A percentile compares a stretch with the other conserved stretches of the same genome.
These are phyloP conservation scores for Naumovozyma castellii DNA, from an alignment of 805 yeast genomes.

Conservation along the genomic window DNA sequence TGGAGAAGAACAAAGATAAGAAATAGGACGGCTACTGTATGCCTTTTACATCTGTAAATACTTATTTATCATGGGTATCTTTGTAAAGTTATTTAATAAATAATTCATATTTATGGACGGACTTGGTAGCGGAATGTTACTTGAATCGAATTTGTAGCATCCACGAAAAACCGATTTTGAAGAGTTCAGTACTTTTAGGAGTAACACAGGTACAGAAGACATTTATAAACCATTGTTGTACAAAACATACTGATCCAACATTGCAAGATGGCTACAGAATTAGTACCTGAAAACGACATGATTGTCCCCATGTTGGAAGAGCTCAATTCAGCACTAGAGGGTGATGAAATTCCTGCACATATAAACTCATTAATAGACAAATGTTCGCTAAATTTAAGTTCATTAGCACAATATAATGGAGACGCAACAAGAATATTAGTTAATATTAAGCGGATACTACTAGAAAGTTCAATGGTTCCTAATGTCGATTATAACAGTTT, in stretches of 20 bases:
- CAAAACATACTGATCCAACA: neutral
- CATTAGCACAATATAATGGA: constrained; percentile 5
- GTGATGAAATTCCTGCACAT: constrained; percentile 1
- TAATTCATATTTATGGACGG: no score
- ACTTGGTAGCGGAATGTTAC: no score
- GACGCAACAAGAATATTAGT: constrained; percentile 12
- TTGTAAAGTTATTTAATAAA: no score
- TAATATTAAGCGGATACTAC: constrained; percentile 12
- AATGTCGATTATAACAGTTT: constrained; percentile 17
- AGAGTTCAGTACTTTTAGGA: no score
- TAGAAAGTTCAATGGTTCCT: constrained; percentile 1
- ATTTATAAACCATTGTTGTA: no score
- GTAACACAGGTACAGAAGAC: no score
- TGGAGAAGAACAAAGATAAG: constrained; percentile 40
- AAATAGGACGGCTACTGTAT: no score
- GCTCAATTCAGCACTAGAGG: constrained; percentile 1
- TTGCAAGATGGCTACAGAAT: constrained; percentile 23
- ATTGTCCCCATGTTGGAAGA: constrained; percentile 29
- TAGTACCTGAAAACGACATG: constrained; percentile 46
- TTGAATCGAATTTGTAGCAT: no score
- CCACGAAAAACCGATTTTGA: no score
- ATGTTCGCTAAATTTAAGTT: constrained; percentile 15
- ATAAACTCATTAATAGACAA: constrained; percentile 13
- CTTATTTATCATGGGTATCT: no score
- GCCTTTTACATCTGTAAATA: no score